Base-by-base conservation (phyloP, 2,329 filamentous ascomycete species). In the Periconia sp. region DNA sequence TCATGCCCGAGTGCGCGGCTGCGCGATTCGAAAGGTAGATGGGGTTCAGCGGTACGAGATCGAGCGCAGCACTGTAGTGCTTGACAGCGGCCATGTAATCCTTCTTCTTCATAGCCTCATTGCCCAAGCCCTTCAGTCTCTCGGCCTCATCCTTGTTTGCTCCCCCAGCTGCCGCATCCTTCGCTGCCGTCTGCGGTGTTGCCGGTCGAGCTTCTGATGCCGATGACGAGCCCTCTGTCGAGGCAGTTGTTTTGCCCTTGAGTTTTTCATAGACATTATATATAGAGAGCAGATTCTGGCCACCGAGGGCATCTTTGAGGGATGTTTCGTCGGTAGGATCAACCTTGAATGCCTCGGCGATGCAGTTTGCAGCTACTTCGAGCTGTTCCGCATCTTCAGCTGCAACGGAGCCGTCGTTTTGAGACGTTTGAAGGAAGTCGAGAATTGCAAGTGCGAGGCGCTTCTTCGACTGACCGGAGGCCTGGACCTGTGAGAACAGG, bases 1-100 rank as follows among this genome's bases (percentile, higher is more conserved):
- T 83, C 50, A 84, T 84, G 16, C 90, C 92, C 19, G 86, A 91
- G 79, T 95, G 89, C 5, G 94, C 94, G 33, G 94, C 94, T 9
- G 94, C 94, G 56, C 94, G 90, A 83, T 99, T 99, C 52, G 90
- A 96, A 28, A 99, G 87, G 80, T 94, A 99, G 73, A 99, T 94
- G 26, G 92, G 89, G 76, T 99, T 97, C 55, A 83, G 78, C 2
- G 94, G 90, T 57, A 89, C 76, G 39, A 96, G 78, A 42, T 83
- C 80, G 18, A 99, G 84, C 4, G 94, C 94, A 71, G 92, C 81
- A 18, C 89, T 89, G 80, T 99, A 99, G 56, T 88, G 78, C 59
- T 89, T 85, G 68, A 97, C 90, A 50, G 94, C 94, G 29, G 76
- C 65, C 32, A 78, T 63, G 77, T 96, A 96, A 73, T 97, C 90